phyloP scores from a whole-genome alignment of 2,329 filamentous ascomycete genomes.

The Scedosporium minutisporum region DNA sequence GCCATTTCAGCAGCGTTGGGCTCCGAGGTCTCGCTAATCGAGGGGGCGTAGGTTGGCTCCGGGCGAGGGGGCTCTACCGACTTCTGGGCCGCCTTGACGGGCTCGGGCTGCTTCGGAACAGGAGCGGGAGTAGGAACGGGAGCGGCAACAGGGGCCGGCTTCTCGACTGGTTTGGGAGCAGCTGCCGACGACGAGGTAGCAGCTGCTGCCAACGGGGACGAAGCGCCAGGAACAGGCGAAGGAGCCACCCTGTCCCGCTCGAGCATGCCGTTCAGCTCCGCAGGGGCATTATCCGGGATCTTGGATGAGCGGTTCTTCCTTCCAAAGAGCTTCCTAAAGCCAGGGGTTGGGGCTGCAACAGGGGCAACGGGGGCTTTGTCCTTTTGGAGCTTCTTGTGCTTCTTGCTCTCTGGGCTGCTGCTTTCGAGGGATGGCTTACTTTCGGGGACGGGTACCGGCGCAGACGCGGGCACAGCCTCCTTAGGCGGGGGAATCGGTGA shows the following conservation, averaged over 20 bases:
- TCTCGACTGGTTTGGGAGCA: constrained; percentile 13
- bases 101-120: constrained; percentile 11
- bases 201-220: constrained; percentile 15
- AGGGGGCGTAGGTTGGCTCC: constrained; percentile 33
- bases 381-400: constrained; percentile 46
- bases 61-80: constrained; percentile 9
- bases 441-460: background rate
- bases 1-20: constrained; percentile 49
- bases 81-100: background rate
- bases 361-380: constrained; percentile 22
- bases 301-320: constrained; percentile 53
- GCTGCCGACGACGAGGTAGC: constrained; percentile 14
- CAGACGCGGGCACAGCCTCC: constrained; percentile 19
- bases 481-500: constrained; percentile 30
- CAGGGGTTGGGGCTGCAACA: constrained; percentile 23
- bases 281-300: constrained; percentile 41
- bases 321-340: constrained; percentile 57
- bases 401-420: constrained; percentile 35
- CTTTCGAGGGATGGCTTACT: constrained; percentile 4
- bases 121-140: constrained; percentile 14
- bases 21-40: constrained; percentile 41
- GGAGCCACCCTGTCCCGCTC: constrained; percentile 23
- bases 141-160: background rate
- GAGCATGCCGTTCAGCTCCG: constrained; percentile 42
- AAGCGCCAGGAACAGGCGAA: constrained; percentile 15